Conservation (phyloP, 148 eudicot species). For the Nyssa sinensis region DNA sequence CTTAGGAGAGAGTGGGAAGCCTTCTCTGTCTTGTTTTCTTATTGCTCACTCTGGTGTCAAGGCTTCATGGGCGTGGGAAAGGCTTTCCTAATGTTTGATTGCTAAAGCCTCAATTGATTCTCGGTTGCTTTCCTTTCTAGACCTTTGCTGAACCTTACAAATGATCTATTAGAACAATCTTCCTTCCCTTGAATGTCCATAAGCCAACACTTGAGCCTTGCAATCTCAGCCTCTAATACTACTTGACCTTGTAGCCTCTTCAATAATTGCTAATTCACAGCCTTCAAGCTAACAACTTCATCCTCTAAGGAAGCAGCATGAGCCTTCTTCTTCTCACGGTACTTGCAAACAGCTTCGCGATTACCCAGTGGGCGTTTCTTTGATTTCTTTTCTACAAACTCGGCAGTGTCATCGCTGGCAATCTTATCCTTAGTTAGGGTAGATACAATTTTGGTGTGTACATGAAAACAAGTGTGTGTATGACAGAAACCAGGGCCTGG, state of each 20-base stretch:
- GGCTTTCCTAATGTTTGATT: too few species aligned
- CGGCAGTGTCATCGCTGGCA: constrained; percentile 71
- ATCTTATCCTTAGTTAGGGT: constrained; percentile 55
- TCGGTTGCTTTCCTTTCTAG: too few species aligned
- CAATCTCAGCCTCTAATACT: constrained; percentile 72
- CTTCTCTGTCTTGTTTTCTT: too few species aligned
- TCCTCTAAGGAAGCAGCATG: constrained; percentile 77
- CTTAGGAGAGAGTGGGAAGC: too few species aligned
- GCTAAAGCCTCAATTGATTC: too few species aligned
- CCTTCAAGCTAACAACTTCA: constrained; percentile 74
- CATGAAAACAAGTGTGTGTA: constrained; percentile 89
- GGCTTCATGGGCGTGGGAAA: too few species aligned
- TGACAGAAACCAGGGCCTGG: constrained; percentile 86
- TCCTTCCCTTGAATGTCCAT: constrained; percentile 89
- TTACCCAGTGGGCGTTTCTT: constrained; percentile 76
- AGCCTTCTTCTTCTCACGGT: constrained; percentile 95
- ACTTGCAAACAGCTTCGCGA: constrained; percentile 90
- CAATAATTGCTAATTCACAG: constrained; percentile 73
- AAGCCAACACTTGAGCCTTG: constrained; percentile 87
- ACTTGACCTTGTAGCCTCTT: constrained; percentile 82
- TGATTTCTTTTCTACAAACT: constrained; percentile 53
- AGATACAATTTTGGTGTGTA: constrained; percentile 77
- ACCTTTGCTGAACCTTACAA: too few species aligned
- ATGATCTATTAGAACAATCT: too few species aligned
- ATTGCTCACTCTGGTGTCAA: too few species aligned